Evolutionary conservation across 2,329 filamentous ascomycete species (phyloP), one percentile per base, ranked within the genome.

Genomic region (Magnaporthiopsis incrustans): DNA sequence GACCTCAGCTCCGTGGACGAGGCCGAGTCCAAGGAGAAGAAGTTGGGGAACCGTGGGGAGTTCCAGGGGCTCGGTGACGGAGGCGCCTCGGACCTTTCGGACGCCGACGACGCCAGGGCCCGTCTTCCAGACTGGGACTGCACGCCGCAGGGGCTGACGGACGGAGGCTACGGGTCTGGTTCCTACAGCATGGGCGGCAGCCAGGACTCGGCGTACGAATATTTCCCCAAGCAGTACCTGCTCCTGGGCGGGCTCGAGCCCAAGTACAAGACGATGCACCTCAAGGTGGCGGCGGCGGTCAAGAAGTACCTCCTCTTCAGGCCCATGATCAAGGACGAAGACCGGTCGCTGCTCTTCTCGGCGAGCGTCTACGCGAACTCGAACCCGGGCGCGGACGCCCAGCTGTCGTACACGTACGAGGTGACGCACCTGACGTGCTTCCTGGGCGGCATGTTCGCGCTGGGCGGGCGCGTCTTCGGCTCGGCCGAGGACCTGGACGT

Each of bases 281-380:
- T 88, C 65, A 84, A 84, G 64, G 83, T 86, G 4, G 83, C 88
- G 35, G 84, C 88, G 6, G 86, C 86, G 0, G 85, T 89, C 50
- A 89, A 89, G 68, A 82, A 91, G 67, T 83, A 90, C 73, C 81
- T 96, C 12, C 84, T 96, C 65, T 96, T 86, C 76, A 84, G 89
- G 6, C 92, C 92, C 0, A 89, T 95, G 85, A 83, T 86, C 26
- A 83, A 86, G 8, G 82, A 84, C 35, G 78, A 82, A 8, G 79
- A 84, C 63, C 84, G 84, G 62, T 85, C 94, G 66, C 84, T 95
- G n/a, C 81, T 95, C 3, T 86, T 95, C 66, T 85, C 90, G 0
- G 89, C 89, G 30, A 86, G 86, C 68, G 74, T 85, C n/a, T 74
- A 79, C n/a, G 61, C 64, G 3, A 77, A 72, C 2, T 22, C 18